phyloP scores from a whole-genome alignment of 495 filamentous ascomycete genomes.

The Niebla homalea region DNA sequence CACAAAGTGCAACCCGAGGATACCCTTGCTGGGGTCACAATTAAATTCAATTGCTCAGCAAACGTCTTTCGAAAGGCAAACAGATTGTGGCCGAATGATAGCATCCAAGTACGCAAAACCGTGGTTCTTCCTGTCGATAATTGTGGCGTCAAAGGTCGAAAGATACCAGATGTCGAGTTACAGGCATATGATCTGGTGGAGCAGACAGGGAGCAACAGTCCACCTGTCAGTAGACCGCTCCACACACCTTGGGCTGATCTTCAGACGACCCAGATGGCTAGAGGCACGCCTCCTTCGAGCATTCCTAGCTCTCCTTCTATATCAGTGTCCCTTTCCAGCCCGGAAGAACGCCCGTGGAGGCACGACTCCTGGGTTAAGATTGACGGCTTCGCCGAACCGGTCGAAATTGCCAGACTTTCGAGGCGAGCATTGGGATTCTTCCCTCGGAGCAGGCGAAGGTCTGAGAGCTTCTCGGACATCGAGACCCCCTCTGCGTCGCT shows the following conservation, averaged over 20 bases:
- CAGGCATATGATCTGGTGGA: slow-evolving; percentile 23
- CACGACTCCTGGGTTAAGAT: slow-evolving; percentile 80
- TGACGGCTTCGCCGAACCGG: slow-evolving; percentile 50
- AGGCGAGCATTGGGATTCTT: slow-evolving; percentile 79
- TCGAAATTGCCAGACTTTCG: slow-evolving; percentile 78
- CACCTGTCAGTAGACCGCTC: slow-evolving; percentile 10
- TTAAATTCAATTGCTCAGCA: slow-evolving; percentile 74
- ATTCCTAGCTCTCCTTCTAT: slow-evolving; percentile 21
- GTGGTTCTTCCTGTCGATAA: slow-evolving; percentile 82
- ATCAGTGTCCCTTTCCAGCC: slow-evolving; percentile 10
- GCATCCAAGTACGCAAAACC: slow-evolving; percentile 66
- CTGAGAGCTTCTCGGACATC: slow-evolving; percentile 38
- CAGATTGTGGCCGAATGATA: slow-evolving; percentile 85
- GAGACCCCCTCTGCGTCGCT: slow-evolving; percentile 51
- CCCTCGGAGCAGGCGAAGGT: slow-evolving; percentile 79
- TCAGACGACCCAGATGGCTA: slow-evolving; percentile 27
- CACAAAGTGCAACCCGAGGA: slow-evolving; percentile 73
- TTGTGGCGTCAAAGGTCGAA: slow-evolving; percentile 69
- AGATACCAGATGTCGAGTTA: slow-evolving; percentile 19
- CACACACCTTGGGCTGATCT: slow-evolving; percentile 12
- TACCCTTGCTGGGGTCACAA: slow-evolving; percentile 78
- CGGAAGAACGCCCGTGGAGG: slow-evolving; percentile 49
- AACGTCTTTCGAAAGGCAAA: slow-evolving; percentile 76
- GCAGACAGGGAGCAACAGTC: too few species aligned
- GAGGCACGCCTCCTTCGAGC: slow-evolving; percentile 24